A percentile compares a stretch with the other conserved stretches of the same genome.
These are phyloP conservation scores for Moesziomyces antarcticus DNA, from an alignment of 1,284 basidiomycete species.

Conservation along the genomic window DNA sequence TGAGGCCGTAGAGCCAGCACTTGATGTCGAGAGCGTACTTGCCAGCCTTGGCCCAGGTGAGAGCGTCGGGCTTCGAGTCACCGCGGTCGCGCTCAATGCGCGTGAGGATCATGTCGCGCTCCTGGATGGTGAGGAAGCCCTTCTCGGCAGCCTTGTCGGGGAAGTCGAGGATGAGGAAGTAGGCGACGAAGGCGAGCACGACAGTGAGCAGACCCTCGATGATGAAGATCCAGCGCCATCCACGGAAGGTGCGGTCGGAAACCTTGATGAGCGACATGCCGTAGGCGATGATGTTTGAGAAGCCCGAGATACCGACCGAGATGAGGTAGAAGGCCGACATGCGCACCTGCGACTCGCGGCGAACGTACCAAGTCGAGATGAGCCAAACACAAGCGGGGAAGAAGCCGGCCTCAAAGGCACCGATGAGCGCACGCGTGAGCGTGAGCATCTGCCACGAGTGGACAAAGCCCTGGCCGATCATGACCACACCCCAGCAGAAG, in stretches of 20 bases:
- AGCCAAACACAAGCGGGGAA: slow-evolving; percentile 68
- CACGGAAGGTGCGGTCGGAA: slow-evolving; percentile 30
- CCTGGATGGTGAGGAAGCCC: slow-evolving; percentile 69
- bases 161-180: slow-evolving; percentile 68
- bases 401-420: slow-evolving; percentile 61
- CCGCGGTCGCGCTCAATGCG: slow-evolving; percentile 70
- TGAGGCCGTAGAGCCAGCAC: slow-evolving; percentile 69
- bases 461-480: slow-evolving; percentile 65
- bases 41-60: slow-evolving; percentile 67
- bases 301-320: slow-evolving; percentile 67
- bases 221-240: slow-evolving; percentile 66
- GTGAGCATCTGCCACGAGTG: slow-evolving; percentile 61
- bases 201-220: slow-evolving; percentile 51
- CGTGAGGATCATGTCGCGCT: slow-evolving; percentile 68
- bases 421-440: slow-evolving; percentile 69
- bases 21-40: slow-evolving; percentile 68
- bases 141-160: slow-evolving; percentile 69
- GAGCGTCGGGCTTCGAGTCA: slow-evolving; percentile 68
- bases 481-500: slow-evolving; percentile 68
- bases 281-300: slow-evolving; percentile 70
- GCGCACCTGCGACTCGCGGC: slow-evolving; percentile 69
- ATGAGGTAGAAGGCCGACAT: slow-evolving; percentile 69
- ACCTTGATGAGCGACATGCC: slow-evolving; percentile 38
- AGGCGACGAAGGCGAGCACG: slow-evolving; percentile 48
- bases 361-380: slow-evolving; percentile 71